Base-by-base conservation (phyloP, 2,329 filamentous ascomycete species). In the Phialophora chinensis region DNA sequence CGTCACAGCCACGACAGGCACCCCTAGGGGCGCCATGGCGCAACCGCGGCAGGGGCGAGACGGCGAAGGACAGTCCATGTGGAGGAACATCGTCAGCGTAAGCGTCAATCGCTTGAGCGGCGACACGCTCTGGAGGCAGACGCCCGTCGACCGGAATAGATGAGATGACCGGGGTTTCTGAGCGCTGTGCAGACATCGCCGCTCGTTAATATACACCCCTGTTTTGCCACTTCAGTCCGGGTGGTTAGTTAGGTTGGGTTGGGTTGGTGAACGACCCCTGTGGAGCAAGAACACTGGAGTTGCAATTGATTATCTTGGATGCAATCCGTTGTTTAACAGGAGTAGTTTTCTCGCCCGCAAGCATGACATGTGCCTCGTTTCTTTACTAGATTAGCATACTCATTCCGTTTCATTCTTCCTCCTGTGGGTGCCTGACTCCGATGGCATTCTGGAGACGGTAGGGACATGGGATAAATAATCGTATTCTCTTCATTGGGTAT, bases 21-120 rank as follows among this genome's bases (percentile, higher is more conserved):
- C 49, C 7, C 27, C 35, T 14, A 29, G 23, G 4, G 27, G 17
- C 8, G 29, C 52, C 11, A 61, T 49, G 14, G n/a, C 31, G 31
- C 59, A 53, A 23, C 49, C 29, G 44, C 59, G 47, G 14, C 63
- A 49, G n/a, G 29, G 38, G 6, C 29, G 29, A 27, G 54, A 70
- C 73, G 27, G 76, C 10, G 75, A 76, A 2, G 73, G 76, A 27
- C 75, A 76, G 49, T 77, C 78, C 25, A 76, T 74, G 57, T 83
- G 81, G 81, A 76, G 80, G 65, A 79, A 79, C 47, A 74, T 82
- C 61, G 75, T 81, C 33, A 77, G 79, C 5, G 71, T 81, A 17
- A 82, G 79, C 67, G 75, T 82, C 60, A 81, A 79, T 27, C 78
- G 79, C 17, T 74, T 83, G 8, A 82, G 78, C 65, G 81, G 81